A percentile compares a stretch with the other conserved stretches of the same genome.
Conservation (phyloP, 1,284 basidiomycete species). For the Gomphus bonarii region DNA sequence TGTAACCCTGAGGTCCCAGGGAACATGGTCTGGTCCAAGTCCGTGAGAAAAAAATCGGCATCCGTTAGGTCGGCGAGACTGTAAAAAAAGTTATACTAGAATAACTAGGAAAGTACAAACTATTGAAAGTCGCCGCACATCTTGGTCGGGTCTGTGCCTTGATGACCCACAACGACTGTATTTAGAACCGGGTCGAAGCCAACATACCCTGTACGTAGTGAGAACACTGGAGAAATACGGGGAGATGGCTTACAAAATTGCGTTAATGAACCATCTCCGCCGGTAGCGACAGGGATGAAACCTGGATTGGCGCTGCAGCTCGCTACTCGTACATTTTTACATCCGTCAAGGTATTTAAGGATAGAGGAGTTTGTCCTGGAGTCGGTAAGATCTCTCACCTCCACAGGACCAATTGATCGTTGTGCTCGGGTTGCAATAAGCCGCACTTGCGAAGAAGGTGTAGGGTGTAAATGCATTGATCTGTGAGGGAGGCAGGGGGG, state of each 20-base stretch:
- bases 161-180: slow-evolving; percentile 25
- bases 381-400: slow-evolving; percentile 23
- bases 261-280: slow-evolving; percentile 41
- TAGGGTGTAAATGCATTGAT: slow-evolving; percentile 41
- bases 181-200: slow-evolving; percentile 22
- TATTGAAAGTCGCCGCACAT: slow-evolving; percentile 17
- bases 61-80: slow-evolving; percentile 47
- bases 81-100: slow-evolving; percentile 18
- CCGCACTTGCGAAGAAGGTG: slow-evolving; percentile 44
- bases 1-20: slow-evolving; percentile 40
- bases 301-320: slow-evolving; percentile 42
- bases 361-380: background rate
- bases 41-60: slow-evolving; percentile 30
- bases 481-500: slow-evolving; percentile 29
- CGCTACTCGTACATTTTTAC: slow-evolving; percentile 20
- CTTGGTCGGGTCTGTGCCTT: slow-evolving; percentile 21
- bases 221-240: background rate
- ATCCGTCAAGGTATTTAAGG: background rate
- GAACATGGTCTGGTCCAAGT: slow-evolving; percentile 39
- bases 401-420: slow-evolving; percentile 52
- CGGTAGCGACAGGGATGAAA: slow-evolving; percentile 47
- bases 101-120: background rate
- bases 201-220: slow-evolving; percentile 23
- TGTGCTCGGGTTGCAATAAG: slow-evolving; percentile 36
- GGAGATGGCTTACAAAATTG: slow-evolving; percentile 34